Evolutionary conservation across 805 yeast genomes (phyloP), one percentile per base, ranked within the genome.

Genomic region (Starmerella gropengiesseri): DNA sequence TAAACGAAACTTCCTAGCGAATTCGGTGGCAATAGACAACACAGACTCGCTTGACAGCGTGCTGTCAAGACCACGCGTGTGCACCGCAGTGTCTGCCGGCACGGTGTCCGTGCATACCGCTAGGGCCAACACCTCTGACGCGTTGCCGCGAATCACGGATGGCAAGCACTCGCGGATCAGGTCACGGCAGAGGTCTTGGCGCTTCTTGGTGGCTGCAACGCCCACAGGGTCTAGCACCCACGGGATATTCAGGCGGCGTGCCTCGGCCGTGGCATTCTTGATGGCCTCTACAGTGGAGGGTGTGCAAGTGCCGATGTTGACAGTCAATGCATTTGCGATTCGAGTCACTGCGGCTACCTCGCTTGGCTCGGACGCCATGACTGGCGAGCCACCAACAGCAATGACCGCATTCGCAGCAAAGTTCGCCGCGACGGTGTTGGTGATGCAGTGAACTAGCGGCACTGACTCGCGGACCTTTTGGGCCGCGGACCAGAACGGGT

Each of bases 221-320:
- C 86, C 96, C n/a, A 86, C 95, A 0, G 95, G 96, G 59, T 86
- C 96, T 51, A 81, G 78, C 0, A 86, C 74, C 25, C 86, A 70
- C 3, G 83, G 87, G 34, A 69, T 66, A 2, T 73, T 72, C 12
- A 59, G 52, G 12, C 55, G 56, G 55, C 79, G 80, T 57, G 86
- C 84, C 0, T 70, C 72, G 8, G 57, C 55, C 16, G 80, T 59
- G 5, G 49, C 40, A 17, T 31, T 41, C 29, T 40, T 20, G 31
- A 52, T 52, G 3, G 54, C 51, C 17, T 22, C 44, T 3, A 47
- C 38, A 3, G 33, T 21, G 4, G 19, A 20, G 4, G 54, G 50
- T 5, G 48, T 31, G 37, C 54, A 46, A 0, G 93, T 81, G 0
- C 95, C 95, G 21, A 87, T 72, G 55, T 86, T 86, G 14, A 84